Evolutionary conservation across 352 stramenopile species (phyloP), one percentile per base, ranked within the genome.

Genomic region (Bremia lactucae): DNA sequence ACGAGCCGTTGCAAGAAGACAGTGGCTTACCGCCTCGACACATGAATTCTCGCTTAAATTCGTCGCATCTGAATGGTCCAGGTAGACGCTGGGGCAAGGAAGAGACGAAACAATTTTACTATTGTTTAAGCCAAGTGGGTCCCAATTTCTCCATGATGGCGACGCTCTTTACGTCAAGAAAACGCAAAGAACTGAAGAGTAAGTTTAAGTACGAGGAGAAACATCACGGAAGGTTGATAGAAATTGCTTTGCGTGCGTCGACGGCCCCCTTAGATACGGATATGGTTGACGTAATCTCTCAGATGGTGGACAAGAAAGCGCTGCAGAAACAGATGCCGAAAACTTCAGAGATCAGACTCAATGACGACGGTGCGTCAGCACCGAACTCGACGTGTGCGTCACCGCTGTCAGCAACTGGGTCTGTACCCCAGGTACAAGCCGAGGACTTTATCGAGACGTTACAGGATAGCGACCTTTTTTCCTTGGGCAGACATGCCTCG

Each of bases 181-280:
- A 82, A 51, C 79, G 76, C 13, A 78, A 81, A 49, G 79, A 92
- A 36, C 59, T 92, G 13, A 92, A 92, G 60, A 76, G 68, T 52
- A 92, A 92, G 42, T 92, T 92, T 52, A 92, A 92, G 45, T 84
- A 73, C 25, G 79, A 92, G 40, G 79, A 92, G 52, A 92, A 85
- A 60, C 65, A 78, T 31, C 73, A 87, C 25, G 60, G 68, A 0
- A 54, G 49, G 23, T 54, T 92, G 9, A 86, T 92, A 22, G 79
- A 92, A 38, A 85, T 92, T 29, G 79, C 79, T 6, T 59, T 92
- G 2, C 67, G 75, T 43, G 76, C 74, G 1, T 83, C 79, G 2
- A 52, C 71, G 29, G 72, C 76, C 0, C 79, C 79, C 13, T 55
- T 92, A 2, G 75, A 88, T 55, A 60, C 66, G n/a, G 76, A 89